phyloP scores from a whole-genome alignment of 352 stramenopile genomes.

The Phytopythium chamaehyphon region DNA sequence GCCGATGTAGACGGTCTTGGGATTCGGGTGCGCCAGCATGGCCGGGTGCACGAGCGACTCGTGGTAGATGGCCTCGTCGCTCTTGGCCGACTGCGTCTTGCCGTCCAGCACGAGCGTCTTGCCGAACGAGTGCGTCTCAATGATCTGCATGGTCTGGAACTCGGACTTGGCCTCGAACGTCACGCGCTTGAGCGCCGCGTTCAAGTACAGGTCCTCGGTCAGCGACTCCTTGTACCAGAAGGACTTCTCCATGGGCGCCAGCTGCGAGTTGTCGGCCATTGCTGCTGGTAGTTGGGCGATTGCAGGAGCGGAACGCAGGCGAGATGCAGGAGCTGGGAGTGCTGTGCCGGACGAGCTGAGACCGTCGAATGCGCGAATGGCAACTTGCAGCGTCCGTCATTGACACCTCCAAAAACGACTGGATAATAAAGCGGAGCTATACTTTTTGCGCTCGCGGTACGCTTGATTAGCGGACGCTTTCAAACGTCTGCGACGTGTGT shows the following conservation, averaged over 20 bases:
- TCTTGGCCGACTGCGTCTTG: slow-evolving; percentile 92
- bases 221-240: slow-evolving; percentile 89
- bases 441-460: too few relatives aligned
- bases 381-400: too few relatives aligned
- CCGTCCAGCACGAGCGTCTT: slow-evolving; percentile 95
- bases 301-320: too few relatives aligned
- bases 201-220: slow-evolving; percentile 86
- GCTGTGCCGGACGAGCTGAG: neutral
- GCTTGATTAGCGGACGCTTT: too few relatives aligned
- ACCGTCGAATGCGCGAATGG: slow-evolving; percentile 5
- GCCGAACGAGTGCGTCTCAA: slow-evolving; percentile 91
- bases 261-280: slow-evolving; percentile 24
- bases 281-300: slow-evolving; percentile 6
- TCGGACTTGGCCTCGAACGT: slow-evolving; percentile 83
- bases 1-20: slow-evolving; percentile 91
- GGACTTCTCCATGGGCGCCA: slow-evolving; percentile 57
- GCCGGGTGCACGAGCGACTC: slow-evolving; percentile 93
- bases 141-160: slow-evolving; percentile 94
- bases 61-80: slow-evolving; percentile 95
- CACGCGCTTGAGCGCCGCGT: slow-evolving; percentile 87
- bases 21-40: slow-evolving; percentile 83
- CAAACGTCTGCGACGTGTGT: too few relatives aligned
- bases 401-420: too few relatives aligned
- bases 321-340: slow-evolving; percentile 1
- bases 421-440: too few relatives aligned